phyloP scores from a whole-genome alignment of 228 moss, liverwort and hornwort genomes.

The Sphagnum fallax region DNA sequence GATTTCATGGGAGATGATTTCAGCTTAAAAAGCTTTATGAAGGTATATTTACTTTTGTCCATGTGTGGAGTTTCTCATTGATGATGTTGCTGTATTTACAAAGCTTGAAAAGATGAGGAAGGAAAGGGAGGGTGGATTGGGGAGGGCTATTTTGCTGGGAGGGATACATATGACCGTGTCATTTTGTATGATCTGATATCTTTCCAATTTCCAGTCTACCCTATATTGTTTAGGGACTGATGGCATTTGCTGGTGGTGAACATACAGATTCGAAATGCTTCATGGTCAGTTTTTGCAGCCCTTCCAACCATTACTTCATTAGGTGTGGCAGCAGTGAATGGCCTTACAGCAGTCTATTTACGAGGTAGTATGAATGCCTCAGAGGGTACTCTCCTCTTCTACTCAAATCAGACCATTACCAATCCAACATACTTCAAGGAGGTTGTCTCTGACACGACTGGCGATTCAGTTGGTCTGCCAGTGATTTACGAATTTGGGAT shows the following conservation, averaged over 20 bases:
- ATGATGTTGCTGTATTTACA: no score
- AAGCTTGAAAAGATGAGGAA: no score
- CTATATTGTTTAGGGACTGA: no score
- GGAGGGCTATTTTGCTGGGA: no score
- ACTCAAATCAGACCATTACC: slow-evolving; percentile 37
- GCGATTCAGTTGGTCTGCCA: slow-evolving; percentile 39
- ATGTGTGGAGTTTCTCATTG: no score
- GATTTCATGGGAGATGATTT: slow-evolving; percentile 56
- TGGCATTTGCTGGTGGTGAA: no score
- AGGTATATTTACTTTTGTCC: slow-evolving; percentile 17
- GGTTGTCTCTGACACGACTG: slow-evolving; percentile 58
- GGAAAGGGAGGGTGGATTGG: no score
- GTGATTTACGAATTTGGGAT: slow-evolving; percentile 23
- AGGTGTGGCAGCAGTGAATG: slow-evolving; percentile 67
- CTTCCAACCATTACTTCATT: slow-evolving; percentile 68
- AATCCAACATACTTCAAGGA: slow-evolving; percentile 51
- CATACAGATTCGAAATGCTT: slow-evolving; percentile 62
- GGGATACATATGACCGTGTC: no score
- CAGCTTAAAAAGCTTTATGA: slow-evolving; percentile 37
- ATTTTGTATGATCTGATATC: no score
- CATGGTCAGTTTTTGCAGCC: slow-evolving; percentile 81
- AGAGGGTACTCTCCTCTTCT: slow-evolving; percentile 39
- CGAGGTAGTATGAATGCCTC: slow-evolving; percentile 40
- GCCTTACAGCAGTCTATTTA: slow-evolving; percentile 51
- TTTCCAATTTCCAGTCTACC: no score